Conservation (phyloP, 257 asterid species). For the Nyctanthes arbortristis region DNA sequence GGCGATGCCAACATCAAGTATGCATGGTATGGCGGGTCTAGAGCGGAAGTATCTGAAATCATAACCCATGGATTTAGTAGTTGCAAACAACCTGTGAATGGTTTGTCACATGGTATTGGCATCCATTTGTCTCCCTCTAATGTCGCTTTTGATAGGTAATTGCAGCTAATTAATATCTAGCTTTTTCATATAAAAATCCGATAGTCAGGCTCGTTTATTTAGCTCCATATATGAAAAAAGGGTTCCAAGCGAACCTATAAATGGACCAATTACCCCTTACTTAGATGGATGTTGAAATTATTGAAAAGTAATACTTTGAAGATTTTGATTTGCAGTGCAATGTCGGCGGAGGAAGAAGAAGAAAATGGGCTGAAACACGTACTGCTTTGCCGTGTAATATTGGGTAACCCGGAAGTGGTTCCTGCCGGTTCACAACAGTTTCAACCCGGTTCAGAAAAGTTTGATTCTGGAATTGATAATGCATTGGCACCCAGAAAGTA, state of each 20-base stretch:
- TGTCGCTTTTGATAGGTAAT: slow-evolving; percentile 33
- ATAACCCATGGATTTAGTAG: slow-evolving; percentile 42
- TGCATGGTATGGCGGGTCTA: slow-evolving; percentile 52
- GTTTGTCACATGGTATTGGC: slow-evolving; percentile 40
- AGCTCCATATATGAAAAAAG: no score
- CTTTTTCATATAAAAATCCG: no score
- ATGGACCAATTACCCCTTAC: no score
- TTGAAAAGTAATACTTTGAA: background rate
- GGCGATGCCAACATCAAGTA: slow-evolving; percentile 46
- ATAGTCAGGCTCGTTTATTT: no score
- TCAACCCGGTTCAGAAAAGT: slow-evolving; percentile 39
- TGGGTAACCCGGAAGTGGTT: slow-evolving; percentile 47
- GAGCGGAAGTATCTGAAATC: slow-evolving; percentile 34
- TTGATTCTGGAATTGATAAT: slow-evolving; percentile 53
- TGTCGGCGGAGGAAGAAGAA: slow-evolving; percentile 38
- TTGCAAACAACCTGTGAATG: slow-evolving; percentile 2
- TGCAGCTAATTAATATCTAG: no score
- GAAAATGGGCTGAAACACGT: slow-evolving; percentile 50
- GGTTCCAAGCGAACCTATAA: no score
- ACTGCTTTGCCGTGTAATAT: slow-evolving; percentile 49
- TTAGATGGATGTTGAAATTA: background rate
- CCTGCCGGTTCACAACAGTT: slow-evolving; percentile 37
- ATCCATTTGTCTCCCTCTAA: slow-evolving; percentile 36
- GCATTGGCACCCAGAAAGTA: slow-evolving; percentile 37
- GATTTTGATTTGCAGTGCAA: slow-evolving; percentile 26